phyloP scores from a whole-genome alignment of 164 flowering plant genomes.

The Taxillus chinensis region DNA sequence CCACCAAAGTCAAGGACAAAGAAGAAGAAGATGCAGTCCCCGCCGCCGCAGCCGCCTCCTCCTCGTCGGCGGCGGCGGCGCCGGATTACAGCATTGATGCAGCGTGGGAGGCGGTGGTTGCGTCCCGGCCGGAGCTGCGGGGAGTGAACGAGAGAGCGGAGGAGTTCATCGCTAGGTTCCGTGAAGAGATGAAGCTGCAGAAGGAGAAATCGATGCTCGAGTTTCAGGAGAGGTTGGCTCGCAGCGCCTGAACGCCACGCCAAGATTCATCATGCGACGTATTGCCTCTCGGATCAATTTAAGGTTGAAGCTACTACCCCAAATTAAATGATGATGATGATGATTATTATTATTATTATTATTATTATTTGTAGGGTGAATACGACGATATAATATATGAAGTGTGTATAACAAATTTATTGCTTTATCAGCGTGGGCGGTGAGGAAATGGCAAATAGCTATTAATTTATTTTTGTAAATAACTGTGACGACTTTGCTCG shows the following conservation, averaged over 20 bases:
- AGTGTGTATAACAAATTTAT: too few relatives aligned
- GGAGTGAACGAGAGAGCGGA: constrained; percentile 55
- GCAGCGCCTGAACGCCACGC: constrained; percentile 15
- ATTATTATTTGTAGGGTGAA: too few relatives aligned
- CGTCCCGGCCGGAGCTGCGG: constrained; percentile 24
- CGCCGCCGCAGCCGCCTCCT: neutral
- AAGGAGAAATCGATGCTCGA: constrained; percentile 35
- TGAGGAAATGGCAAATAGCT: too few relatives aligned
- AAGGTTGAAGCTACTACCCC: too few relatives aligned
- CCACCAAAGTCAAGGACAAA: constrained; percentile 11
- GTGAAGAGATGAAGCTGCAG: constrained; percentile 33
- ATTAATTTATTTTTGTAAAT: too few relatives aligned
- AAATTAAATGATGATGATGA: too few relatives aligned
- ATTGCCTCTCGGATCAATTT: too few relatives aligned
- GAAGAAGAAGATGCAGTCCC: neutral
- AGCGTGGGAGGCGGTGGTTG: constrained; percentile 26
- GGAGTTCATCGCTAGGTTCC: constrained; percentile 40
- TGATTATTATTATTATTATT: too few relatives aligned
- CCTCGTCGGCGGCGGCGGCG: neutral
- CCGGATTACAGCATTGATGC: constrained; percentile 16
- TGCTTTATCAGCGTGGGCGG: too few relatives aligned
- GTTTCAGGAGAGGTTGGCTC: constrained; percentile 37
- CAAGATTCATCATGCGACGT: too few relatives aligned
- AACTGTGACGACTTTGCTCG: too few relatives aligned
- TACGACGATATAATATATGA: too few relatives aligned